Evolutionary conservation across 768 basidiomycete species (phyloP), one percentile per base, ranked within the genome.

Genomic region (Panellus pusillus): DNA sequence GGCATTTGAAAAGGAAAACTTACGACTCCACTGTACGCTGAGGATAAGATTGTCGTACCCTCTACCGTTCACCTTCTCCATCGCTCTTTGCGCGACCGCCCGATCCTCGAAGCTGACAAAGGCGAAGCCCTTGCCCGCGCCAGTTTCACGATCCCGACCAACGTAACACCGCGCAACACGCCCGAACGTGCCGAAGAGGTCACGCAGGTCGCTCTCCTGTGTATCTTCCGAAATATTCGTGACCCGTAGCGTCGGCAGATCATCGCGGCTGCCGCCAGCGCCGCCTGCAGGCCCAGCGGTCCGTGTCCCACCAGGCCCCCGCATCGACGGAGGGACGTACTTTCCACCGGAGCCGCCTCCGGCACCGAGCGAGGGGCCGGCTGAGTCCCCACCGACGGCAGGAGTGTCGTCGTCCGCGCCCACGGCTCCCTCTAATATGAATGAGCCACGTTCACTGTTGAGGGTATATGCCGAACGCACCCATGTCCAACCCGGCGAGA

Each of bases 191-290:
- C 85, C 83, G 68, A 99, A 98, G 35, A 99, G 78, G 18, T 93
- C 94, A 50, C 95, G 86, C 20, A 99, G 75, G 71, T 99, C 97
- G 65, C 84, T 87, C 68, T 99, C 97, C 62, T 90, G 86, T 2
- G 94, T 94, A 63, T 99, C 97, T 69, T 93, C 90, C 5, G 91
- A 92, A 55, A 99, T 88, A 64, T 98, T 98, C 31, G 97, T 98
- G 60, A 99, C 93, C 28, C 97, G 92, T 15, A 99, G 80, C 0
- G 97, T 99, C 3, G 97, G 97, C 18, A 95, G 80, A 65, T 98
- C 97, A 68, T 98, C 94, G 37, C 96, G 82, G 15, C 70, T 76
- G 41, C 79, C 76, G 15, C 80, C 79, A 4, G 77, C 64, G 44
- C 32, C 32, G 32, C 79, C 68, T 37, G 79, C 78, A 63, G 77